Evolutionary conservation across 352 stramenopile species (phyloP), one percentile per base, ranked within the genome.

Genomic region (Pythium chondricola): DNA sequence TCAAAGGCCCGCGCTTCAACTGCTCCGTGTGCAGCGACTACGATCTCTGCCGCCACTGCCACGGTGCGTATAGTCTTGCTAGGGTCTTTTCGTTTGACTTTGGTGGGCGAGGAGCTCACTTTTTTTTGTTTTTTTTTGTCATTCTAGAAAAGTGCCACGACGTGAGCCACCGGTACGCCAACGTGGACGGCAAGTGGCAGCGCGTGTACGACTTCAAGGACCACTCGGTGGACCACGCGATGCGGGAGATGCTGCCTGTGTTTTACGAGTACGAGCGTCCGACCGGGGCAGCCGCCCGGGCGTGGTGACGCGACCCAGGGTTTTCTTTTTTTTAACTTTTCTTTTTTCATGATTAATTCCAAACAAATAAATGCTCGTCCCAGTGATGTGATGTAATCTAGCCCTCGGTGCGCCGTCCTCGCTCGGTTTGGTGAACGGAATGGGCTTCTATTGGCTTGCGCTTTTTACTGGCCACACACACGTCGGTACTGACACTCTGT

Each of bases 161-260:
- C 17, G 70, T 88, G 47, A 72, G 54, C 44, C 77, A 89, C 52
- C 73, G 77, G 29, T 88, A 88, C 56, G 80, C 77, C 17, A 91
- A 88, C 41, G 75, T 88, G 22, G 76, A 91, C 37, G 80, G 80
- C 49, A 91, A 83, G 54, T 89, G 74, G 77, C 74, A 86, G 55
- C 73, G 74, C 25, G 70, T 87, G 37, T 81, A 76, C 61, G 74
- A 88, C 52, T 88, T 88, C 54, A 67, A 83, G 43, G 69, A 86
- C 43, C 75, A 89, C 58, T 76, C 68, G 42, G 43, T 48, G 0
- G 46, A 48, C 36, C 80, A 88, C 57, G 20, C 48, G 8, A 87
- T 88, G 71, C 70, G 68, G 33, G 67, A 83, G 43, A 85, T 88
- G 71, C 52, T 82, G 41, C 80, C 76, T 0, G 76, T 88, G 25